phyloP scores from a whole-genome alignment of 345 rosid species.

The Brassica incana region DNA sequence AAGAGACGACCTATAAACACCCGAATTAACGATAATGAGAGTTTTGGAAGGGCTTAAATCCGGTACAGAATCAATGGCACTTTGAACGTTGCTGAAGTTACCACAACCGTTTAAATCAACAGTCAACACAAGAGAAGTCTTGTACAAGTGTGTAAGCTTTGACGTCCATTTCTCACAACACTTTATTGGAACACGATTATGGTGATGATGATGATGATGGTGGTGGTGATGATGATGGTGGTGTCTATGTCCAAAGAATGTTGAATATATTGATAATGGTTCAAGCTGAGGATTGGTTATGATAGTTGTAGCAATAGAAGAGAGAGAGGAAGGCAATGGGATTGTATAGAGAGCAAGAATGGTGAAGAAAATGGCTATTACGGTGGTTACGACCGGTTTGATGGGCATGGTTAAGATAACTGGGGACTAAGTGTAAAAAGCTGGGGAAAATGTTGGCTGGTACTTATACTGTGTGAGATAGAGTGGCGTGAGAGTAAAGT shows the following conservation, averaged over 20 bases:
- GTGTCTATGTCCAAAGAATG: constrained; percentile 25
- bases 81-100: constrained; percentile 66
- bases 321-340: background rate
- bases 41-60: constrained; percentile 53
- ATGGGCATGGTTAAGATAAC: constrained; percentile 22
- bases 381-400: constrained; percentile 15
- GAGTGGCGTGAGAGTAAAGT: constrained; percentile 34
- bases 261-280: constrained; percentile 22
- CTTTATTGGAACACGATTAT: constrained; percentile 36
- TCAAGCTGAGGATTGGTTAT: constrained; percentile 19
- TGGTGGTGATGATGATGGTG: background rate
- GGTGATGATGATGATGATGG: background rate
- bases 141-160: constrained; percentile 37
- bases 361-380: background rate
- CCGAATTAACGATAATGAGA: constrained; percentile 62
- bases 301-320: constrained; percentile 22
- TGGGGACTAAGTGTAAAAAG: background rate
- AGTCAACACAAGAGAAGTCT: constrained; percentile 50
- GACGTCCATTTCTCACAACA: constrained; percentile 43
- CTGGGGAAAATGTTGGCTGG: background rate
- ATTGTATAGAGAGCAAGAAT: constrained; percentile 21
- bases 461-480: constrained; percentile 20
- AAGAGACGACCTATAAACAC: constrained; percentile 65
- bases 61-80: constrained; percentile 70
- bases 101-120: constrained; percentile 70